Conservation (phyloP, 441 rosid species). For the Melastoma candidum region DNA sequence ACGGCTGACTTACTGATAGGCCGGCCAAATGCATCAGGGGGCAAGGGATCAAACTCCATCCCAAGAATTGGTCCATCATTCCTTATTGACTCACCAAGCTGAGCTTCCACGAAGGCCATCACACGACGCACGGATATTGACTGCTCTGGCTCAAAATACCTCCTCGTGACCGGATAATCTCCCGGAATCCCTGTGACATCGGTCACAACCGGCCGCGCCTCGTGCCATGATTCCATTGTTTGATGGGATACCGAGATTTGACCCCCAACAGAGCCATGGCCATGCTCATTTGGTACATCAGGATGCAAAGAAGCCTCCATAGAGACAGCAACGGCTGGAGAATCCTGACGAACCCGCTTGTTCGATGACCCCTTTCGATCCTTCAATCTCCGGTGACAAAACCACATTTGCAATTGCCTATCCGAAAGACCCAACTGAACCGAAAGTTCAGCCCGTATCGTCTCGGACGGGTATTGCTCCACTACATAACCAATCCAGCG, state of each 20-base stretch:
- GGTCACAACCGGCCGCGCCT: conserved; percentile 15
- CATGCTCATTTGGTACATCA: conserved; percentile 35
- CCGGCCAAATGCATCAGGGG: conserved; percentile 90
- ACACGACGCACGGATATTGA: conserved; percentile 70
- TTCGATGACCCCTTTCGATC: conserved; percentile 49
- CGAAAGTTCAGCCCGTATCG: conserved; percentile 64
- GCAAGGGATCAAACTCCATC: conserved; percentile 94
- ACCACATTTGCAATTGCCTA: conserved; percentile 99
- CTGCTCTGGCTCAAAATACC: conserved; percentile 54
- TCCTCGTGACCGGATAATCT: conserved; percentile 36
- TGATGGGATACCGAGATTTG: conserved; percentile 9
- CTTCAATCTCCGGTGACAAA: conserved; percentile 94
- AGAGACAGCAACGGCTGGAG: conserved; percentile 20
- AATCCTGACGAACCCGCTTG: conserved; percentile 46
- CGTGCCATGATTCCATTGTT: conserved; percentile 15
- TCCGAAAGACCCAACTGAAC: conserved; percentile 80
- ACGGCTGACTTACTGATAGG: conserved; percentile 48
- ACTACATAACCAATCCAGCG: conserved; percentile 26
- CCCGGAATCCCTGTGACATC: conserved; percentile 32
- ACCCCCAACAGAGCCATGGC: conserved; percentile 57
- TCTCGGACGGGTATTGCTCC: conserved; percentile 89
- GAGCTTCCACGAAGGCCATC: conserved; percentile 85
- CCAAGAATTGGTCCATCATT: conserved; percentile 98
- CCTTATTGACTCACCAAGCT: conserved; percentile 86
- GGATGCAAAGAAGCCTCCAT: conserved; percentile 16